Percentiles rank a stretch among this genome's conserved stretches.
Evolutionary conservation across 1,284 basidiomycete species (phyloP).

Genomic region (Singerocomus inundabilis): DNA sequence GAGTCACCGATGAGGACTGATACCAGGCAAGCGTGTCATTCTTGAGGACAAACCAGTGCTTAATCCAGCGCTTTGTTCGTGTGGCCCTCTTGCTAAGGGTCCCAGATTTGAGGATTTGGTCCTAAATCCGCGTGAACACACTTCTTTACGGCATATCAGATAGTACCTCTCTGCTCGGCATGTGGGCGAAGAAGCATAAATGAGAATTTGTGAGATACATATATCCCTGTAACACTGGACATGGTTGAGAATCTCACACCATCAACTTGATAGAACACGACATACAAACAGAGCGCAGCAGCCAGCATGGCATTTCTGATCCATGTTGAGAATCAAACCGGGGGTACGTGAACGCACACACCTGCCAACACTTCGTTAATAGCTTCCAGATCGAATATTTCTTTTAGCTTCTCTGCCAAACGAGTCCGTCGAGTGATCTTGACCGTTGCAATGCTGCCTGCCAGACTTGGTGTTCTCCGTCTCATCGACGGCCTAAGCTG

Average conservation of each 20-base stretch:
- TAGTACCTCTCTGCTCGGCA: constrained; percentile 81
- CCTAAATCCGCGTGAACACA: constrained; percentile 43
- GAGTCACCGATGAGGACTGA: constrained; percentile 77
- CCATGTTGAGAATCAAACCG: constrained; percentile 17
- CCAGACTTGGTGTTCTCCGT: constrained; percentile 37
- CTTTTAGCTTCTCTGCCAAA: constrained; percentile 80
- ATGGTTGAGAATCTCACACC: constrained; percentile 11
- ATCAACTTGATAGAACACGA: constrained; percentile 22
- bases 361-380: constrained; percentile 83
- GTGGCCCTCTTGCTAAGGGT: constrained; percentile 81
- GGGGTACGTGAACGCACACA: constrained; percentile 35
- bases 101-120: constrained; percentile 86
- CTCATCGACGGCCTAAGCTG: constrained; percentile 27
- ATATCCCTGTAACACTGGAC: constrained; percentile 88
- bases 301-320: constrained; percentile 84
- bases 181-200: constrained; percentile 95
- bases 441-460: constrained; percentile 69
- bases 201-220: constrained; percentile 93
- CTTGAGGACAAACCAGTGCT: constrained; percentile 93
- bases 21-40: constrained; percentile 95
- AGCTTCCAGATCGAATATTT: constrained; percentile 79
- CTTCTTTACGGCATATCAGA: background rate
- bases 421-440: constrained; percentile 66
- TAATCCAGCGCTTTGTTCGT: constrained; percentile 84
- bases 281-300: constrained; percentile 83